Conservation (phyloP, 768 basidiomycete species). For the Tylopilus felleus region DNA sequence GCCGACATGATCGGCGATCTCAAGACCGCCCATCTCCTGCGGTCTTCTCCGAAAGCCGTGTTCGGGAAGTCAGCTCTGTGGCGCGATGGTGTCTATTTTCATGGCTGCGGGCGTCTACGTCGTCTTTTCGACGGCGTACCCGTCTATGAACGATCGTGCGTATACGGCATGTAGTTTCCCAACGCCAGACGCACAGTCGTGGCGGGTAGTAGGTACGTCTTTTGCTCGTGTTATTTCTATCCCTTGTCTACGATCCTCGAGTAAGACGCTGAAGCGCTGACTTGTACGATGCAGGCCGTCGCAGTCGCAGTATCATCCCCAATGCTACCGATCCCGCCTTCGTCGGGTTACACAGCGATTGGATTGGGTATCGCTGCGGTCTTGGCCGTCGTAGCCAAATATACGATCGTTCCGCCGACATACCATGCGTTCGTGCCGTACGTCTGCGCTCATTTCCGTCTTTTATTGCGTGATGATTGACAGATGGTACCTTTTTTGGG, state of each 20-base stretch:
- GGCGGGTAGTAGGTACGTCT: constrained; percentile 21
- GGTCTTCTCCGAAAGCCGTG: constrained; percentile 61
- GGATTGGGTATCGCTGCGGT: constrained; percentile 45
- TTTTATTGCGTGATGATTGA: neutral
- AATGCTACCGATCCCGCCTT: constrained; percentile 41
- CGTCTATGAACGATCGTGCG: constrained; percentile 48
- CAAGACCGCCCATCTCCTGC: constrained; percentile 66
- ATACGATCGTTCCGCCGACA: constrained; percentile 21
- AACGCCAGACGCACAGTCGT: constrained; percentile 24
- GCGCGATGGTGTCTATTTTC: constrained; percentile 59
- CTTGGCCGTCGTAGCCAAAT: constrained; percentile 42
- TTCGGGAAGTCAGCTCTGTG: constrained; percentile 58
- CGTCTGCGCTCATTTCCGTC: neutral
- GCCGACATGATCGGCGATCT: constrained; percentile 66
- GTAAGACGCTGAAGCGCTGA: neutral
- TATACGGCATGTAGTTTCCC: constrained; percentile 13
- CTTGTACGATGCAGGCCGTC: constrained; percentile 5
- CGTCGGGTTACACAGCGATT: constrained; percentile 50
- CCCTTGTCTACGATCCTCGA: neutral
- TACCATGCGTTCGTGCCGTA: constrained; percentile 24
- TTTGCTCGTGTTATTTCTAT: neutral
- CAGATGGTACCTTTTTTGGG: neutral
- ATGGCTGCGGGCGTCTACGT: constrained; percentile 56
- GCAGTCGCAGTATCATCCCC: constrained; percentile 21
- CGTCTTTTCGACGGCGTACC: constrained; percentile 58